A percentile compares a stretch with the other conserved stretches of the same genome.
phyloP scores from a whole-genome alignment of 768 basidiomycete genomes.

The Auricularia sp. region DNA sequence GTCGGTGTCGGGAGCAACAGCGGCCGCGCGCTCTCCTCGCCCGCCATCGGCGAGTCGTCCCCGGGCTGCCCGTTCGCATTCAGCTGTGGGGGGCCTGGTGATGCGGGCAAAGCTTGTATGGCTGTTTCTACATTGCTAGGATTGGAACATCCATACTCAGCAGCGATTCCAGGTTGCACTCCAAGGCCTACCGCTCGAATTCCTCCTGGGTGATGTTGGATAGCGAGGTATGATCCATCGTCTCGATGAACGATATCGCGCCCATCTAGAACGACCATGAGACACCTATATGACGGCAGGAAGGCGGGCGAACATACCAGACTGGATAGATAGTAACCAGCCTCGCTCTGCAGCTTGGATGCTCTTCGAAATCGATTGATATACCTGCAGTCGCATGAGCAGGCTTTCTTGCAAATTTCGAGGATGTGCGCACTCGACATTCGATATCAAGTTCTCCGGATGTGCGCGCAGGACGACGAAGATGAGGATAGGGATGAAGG shows the following conservation, averaged over 20 bases:
- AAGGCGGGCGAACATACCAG: constrained; percentile 42
- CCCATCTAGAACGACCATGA: constrained; percentile 54
- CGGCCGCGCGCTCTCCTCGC: constrained; percentile 83
- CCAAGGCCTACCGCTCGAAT: constrained; percentile 58
- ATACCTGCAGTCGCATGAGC: constrained; percentile 45
- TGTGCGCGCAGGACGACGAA: constrained; percentile 92
- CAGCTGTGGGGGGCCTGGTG: constrained; percentile 17
- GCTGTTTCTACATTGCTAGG: constrained; percentile 49
- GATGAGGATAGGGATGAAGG: constrained; percentile 90
- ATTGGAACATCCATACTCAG: constrained; percentile 5
- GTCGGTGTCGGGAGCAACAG: constrained; percentile 49
- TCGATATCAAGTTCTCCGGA: constrained; percentile 85
- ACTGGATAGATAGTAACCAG: constrained; percentile 94
- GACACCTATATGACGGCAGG: background rate
- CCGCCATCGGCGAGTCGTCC: constrained; percentile 40
- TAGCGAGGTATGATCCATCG: constrained; percentile 90
- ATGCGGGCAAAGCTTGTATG: constrained; percentile 37
- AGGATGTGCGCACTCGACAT: constrained; percentile 65
- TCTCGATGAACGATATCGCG: constrained; percentile 94
- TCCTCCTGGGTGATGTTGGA: constrained; percentile 92
- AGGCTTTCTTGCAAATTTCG: background rate
- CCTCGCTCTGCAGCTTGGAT: constrained; percentile 82
- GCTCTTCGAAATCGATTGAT: constrained; percentile 92
- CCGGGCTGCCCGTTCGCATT: constrained; percentile 15
- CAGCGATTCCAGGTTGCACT: background rate